Evolutionary conservation across 192 early-diverging fungal species (phyloP), one percentile per base, ranked within the genome.

Genomic region (Backusella tuberculispora): DNA sequence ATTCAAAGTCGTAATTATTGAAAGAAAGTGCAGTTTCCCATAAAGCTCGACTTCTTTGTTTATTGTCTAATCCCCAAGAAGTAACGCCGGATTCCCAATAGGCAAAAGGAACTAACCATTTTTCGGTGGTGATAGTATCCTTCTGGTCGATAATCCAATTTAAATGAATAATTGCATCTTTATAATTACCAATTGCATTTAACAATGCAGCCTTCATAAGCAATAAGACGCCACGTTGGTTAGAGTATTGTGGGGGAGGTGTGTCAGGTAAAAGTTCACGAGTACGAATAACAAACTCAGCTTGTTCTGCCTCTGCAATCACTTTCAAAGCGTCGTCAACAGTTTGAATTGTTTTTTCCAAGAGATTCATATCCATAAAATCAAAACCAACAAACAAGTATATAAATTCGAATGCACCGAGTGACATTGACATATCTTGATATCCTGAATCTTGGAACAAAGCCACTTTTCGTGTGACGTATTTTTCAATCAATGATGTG

Each of bases 61-160:
- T 45, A 41, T 73, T 63, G n/a, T 77, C 81, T 5, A 76, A 73
- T 41, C 76, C 74, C 85, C 83, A 87, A 19, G 75, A 72, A 6
- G 79, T 76, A 3, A 85, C 76, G 53, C 86, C 86, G 0, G 83
- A 80, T 67, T 75, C 60, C 86, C 86, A 87, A 63, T 74, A 81
- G 0, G 84, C 84, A 66, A 84, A 87, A 12, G 86, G 86, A 14
- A 85, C 78, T 17, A 83, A 76, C 85, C 85, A 87, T 24, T 81
- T 84, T 21, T 85, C 84, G 1, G 80, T 74, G 0, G 26, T 29
- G 56, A 85, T 80, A 5, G 79, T 77, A 37, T 75, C 72, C 15
- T 76, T 44, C 7, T 82, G 79, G 45, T 85, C 86, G 40, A 85
- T 48, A 47, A 87, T 85, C 86, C 86, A 87, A 50, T 74, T 83